Base-by-base conservation (phyloP, 2,329 filamentous ascomycete species). In the Didymella segeticola region DNA sequence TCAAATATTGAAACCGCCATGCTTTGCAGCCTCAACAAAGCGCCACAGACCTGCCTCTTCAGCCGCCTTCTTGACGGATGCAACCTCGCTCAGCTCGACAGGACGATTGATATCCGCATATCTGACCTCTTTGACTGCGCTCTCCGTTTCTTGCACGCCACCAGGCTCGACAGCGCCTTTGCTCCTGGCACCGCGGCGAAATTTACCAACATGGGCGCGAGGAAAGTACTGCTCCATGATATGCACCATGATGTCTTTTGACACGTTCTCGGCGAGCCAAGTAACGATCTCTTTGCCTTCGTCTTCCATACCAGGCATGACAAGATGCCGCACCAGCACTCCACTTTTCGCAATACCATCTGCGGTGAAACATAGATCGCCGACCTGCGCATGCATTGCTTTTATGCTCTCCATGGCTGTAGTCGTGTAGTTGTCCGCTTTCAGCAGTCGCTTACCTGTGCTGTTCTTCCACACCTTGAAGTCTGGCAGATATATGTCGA, bases 221-320 rank as follows among this genome's bases (percentile, higher is more conserved):
- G 90, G 90, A 58, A 86, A 86, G 68, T 95, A 95, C 75, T 96
- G 91, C 74, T 96, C 90, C 90, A 95, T 95, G 61, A 96, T 87
- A 69, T 96, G 88, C 55, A 95, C 83, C 73, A 93, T 93, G 36
- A 89, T 80, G 71, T 95, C 90, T 49, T 78, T 82, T 3, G 88
- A 90, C 2, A 96, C 81, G 46, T 91, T 84, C 23, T 83, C 78
- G 0, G 89, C 90, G 14, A 96, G 78, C 81, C 90, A 96, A 57
- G 78, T 80, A 80, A 96, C 88, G 55, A 96, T 95, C 58, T 86
- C 79, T 43, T 81, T 80, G 0, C 88, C 88, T 74, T 95, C 90
- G 15, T 84, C 83, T 67, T 90, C 88, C 64, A 87, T 86, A 0
- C 89, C 89, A 0, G 90, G 91, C 91, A 96, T 96, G 22, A 93